These are phyloP conservation scores for Globomyces pollinis-pini DNA, from an alignment of 192 early-diverging fungal species.

Conservation along the genomic window DNA sequence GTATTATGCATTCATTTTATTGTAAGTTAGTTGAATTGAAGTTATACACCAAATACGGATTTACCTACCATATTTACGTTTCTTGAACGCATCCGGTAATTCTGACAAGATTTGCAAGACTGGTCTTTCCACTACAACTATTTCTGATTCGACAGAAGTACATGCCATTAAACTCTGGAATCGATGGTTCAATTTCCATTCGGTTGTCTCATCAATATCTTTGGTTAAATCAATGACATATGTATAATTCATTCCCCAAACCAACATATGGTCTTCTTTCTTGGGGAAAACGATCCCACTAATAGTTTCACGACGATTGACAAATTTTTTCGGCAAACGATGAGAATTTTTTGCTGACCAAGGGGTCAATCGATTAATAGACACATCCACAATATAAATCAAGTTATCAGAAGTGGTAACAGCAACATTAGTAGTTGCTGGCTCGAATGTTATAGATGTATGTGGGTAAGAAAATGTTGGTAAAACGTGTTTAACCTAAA, in stretches of 20 bases:
- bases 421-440: slow-evolving; percentile 44
- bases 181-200: slow-evolving; percentile 50
- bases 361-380: slow-evolving; percentile 52
- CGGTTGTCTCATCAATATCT: background rate
- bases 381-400: slow-evolving; percentile 73
- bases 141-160: slow-evolving; percentile 64
- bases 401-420: slow-evolving; percentile 59
- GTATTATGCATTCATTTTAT: no score
- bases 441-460: slow-evolving; percentile 62
- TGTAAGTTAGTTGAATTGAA: no score
- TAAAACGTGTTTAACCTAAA: slow-evolving; percentile 20
- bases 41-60: background rate
- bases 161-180: slow-evolving; percentile 80
- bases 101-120: slow-evolving; percentile 68
- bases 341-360: slow-evolving; percentile 75
- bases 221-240: slow-evolving; percentile 64
- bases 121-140: slow-evolving; percentile 86
- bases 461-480: slow-evolving; percentile 52
- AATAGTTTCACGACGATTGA: slow-evolving; percentile 59
- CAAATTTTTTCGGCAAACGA: slow-evolving; percentile 57
- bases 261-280: slow-evolving; percentile 48
- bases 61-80: slow-evolving; percentile 77
- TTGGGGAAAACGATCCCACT: slow-evolving; percentile 67
- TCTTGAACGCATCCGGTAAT: slow-evolving; percentile 74
- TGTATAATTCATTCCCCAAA: slow-evolving; percentile 66